Evolutionary conservation across 1,284 basidiomycete genomes (phyloP).

Genomic region (Austroboletus novae-zelandiae): DNA sequence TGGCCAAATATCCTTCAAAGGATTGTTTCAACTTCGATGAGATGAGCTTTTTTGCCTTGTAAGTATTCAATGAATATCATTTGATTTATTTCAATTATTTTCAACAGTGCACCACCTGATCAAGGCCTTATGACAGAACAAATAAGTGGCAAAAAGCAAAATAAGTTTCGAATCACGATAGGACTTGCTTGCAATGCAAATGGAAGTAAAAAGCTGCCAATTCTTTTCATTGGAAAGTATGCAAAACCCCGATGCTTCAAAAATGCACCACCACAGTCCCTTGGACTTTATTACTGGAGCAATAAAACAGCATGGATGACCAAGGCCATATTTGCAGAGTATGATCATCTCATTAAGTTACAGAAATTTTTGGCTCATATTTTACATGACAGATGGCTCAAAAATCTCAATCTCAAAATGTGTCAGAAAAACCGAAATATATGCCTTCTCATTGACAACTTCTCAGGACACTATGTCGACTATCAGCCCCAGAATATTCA

Average conservation of each 20-base stretch:
- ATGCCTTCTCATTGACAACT: background rate
- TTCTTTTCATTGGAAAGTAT: too few species aligned
- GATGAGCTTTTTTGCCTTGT: too few species aligned
- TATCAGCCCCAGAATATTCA: background rate
- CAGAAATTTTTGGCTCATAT: background rate
- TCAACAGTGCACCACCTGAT: background rate
- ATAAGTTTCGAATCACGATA: background rate
- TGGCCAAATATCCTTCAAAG: too few species aligned
- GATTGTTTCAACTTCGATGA: too few species aligned
- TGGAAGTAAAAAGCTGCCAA: too few species aligned
- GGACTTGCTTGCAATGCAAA: too few species aligned
- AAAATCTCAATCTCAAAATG: background rate
- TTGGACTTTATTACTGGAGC: background rate
- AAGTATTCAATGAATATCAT: too few species aligned
- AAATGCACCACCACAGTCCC: background rate
- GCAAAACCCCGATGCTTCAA: too few species aligned
- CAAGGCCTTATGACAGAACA: background rate
- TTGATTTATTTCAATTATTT: too few species aligned
- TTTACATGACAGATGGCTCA: background rate
- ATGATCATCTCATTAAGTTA: background rate
- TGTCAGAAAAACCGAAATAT: background rate
- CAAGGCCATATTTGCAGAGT: background rate
- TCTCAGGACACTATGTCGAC: background rate
- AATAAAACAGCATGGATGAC: background rate
- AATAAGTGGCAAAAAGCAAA: constrained; percentile 2